These are phyloP conservation scores for Chenopodium suecicum DNA, from an alignment of 148 eudicot species.

Conservation along the genomic window DNA sequence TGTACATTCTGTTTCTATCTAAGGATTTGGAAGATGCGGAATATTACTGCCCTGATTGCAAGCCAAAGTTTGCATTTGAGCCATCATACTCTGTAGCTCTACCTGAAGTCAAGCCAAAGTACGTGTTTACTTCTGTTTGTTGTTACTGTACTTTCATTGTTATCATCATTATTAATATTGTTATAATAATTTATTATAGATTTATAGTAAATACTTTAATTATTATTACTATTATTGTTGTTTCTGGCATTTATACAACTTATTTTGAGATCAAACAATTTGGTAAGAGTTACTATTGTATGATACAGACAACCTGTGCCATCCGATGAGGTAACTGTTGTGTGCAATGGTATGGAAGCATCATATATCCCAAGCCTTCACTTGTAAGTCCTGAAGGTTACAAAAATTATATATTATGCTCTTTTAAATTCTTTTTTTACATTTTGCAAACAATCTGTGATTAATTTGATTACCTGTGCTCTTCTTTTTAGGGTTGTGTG, in stretches of 20 bases:
- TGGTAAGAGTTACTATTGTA: conserved; percentile 10
- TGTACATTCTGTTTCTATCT: conserved; percentile 1
- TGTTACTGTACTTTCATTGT: background rate
- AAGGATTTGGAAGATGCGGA: conserved; percentile 56
- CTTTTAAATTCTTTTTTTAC: background rate
- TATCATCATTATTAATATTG: background rate
- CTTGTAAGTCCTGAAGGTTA: conserved; percentile 50
- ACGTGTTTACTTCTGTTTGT: background rate
- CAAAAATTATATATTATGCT: background rate
- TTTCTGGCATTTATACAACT: background rate
- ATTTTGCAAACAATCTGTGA: background rate
- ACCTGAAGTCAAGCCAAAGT: conserved; percentile 44
- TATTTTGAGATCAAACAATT: background rate
- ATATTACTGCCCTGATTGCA: conserved; percentile 89
- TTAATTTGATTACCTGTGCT: background rate
- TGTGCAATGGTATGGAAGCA: conserved; percentile 82
- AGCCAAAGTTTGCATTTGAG: conserved; percentile 41
- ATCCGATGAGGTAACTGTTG: conserved; percentile 62
- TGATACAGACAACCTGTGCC: conserved; percentile 33
- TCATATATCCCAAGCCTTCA: conserved; percentile 66
- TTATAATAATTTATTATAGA: too few species aligned
- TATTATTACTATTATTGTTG: background rate
- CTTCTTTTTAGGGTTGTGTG: conserved; percentile 69
- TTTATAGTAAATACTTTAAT: too few species aligned
- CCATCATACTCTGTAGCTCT: conserved; percentile 28